These are phyloP conservation scores for Yarrowia keelungensis DNA, from an alignment of 805 yeast species.

Conservation along the genomic window DNA sequence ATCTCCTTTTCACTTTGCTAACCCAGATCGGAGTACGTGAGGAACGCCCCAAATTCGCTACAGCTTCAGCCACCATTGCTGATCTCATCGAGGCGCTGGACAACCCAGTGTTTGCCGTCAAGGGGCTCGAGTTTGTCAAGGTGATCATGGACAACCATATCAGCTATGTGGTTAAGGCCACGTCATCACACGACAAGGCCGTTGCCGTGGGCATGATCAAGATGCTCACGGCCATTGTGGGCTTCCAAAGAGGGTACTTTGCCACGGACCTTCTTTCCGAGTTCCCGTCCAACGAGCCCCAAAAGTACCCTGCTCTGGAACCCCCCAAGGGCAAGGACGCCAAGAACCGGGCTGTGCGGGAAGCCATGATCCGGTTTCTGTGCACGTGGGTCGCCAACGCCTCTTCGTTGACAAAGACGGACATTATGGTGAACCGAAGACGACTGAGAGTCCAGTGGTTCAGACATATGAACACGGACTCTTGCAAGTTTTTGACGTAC, in stretches of 20 bases:
- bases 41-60: slow-evolving; percentile 19
- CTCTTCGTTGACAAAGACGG: slow-evolving; percentile 66
- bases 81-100: slow-evolving; percentile 14
- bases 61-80: neutral
- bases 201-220: slow-evolving; percentile 68
- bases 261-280: slow-evolving; percentile 64
- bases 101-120: slow-evolving; percentile 44
- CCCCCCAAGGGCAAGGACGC: slow-evolving; percentile 6
- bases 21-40: slow-evolving; percentile 26
- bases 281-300: slow-evolving; percentile 64
- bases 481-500: slow-evolving; percentile 52
- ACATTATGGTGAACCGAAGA: slow-evolving; percentile 61
- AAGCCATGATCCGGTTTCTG: slow-evolving; percentile 68
- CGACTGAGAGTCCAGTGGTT: slow-evolving; percentile 69
- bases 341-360: slow-evolving; percentile 54
- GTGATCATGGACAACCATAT: slow-evolving; percentile 62
- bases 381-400: slow-evolving; percentile 58
- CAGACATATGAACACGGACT: slow-evolving; percentile 67
- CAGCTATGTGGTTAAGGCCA: slow-evolving; percentile 71
- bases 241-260: slow-evolving; percentile 58
- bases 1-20: neutral
- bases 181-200: slow-evolving; percentile 63
- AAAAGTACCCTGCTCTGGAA: slow-evolving; percentile 32
- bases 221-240: slow-evolving; percentile 60
- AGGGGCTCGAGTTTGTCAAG: slow-evolving; percentile 55